A percentile compares a stretch with the other conserved stretches of the same genome.
Evolutionary conservation across 2,329 filamentous ascomycete species (phyloP).

Genomic region (Orbilia brochopaga): DNA sequence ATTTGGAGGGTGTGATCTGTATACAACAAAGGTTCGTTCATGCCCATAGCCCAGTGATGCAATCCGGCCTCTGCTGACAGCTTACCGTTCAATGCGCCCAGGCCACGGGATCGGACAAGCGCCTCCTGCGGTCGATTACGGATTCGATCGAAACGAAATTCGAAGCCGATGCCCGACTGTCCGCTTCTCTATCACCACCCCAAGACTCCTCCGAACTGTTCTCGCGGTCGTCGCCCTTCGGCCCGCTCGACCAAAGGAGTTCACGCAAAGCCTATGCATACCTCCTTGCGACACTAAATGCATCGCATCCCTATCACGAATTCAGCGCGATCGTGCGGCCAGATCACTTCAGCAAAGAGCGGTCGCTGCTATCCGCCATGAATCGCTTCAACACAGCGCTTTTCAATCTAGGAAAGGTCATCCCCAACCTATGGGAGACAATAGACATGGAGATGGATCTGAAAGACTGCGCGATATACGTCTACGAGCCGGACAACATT

Average conservation of each 20-base stretch:
- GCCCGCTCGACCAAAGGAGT: slow-evolving; percentile 82
- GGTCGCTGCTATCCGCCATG: slow-evolving; percentile 79
- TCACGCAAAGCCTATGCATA: slow-evolving; percentile 94
- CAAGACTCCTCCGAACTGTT: slow-evolving; percentile 73
- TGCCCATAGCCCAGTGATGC: not conserved
- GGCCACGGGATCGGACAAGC: slow-evolving; percentile 92
- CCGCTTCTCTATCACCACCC: slow-evolving; percentile 84
- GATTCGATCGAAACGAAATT: slow-evolving; percentile 89
- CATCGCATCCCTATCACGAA: slow-evolving; percentile 94
- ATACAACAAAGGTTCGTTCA: slow-evolving; percentile 75
- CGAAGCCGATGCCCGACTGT: slow-evolving; percentile 82
- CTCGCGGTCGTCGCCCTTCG: slow-evolving; percentile 68
- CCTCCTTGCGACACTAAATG: slow-evolving; percentile 93
- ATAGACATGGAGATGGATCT: slow-evolving; percentile 95
- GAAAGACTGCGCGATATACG: slow-evolving; percentile 85
- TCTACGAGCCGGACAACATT: slow-evolving; percentile 74
- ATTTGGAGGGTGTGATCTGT: slow-evolving; percentile 91
- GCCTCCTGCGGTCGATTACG: slow-evolving; percentile 94
- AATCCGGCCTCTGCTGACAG: not conserved
- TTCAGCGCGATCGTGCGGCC: slow-evolving; percentile 91
- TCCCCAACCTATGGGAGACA: slow-evolving; percentile 84
- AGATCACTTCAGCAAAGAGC: slow-evolving; percentile 85
- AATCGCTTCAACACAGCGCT: slow-evolving; percentile 85
- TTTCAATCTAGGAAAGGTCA: slow-evolving; percentile 70
- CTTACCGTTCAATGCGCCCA: slow-evolving; percentile 20